Evolutionary conservation across 2,329 filamentous ascomycete genomes (phyloP).

Genomic region (Fusarium nisikadoi): DNA sequence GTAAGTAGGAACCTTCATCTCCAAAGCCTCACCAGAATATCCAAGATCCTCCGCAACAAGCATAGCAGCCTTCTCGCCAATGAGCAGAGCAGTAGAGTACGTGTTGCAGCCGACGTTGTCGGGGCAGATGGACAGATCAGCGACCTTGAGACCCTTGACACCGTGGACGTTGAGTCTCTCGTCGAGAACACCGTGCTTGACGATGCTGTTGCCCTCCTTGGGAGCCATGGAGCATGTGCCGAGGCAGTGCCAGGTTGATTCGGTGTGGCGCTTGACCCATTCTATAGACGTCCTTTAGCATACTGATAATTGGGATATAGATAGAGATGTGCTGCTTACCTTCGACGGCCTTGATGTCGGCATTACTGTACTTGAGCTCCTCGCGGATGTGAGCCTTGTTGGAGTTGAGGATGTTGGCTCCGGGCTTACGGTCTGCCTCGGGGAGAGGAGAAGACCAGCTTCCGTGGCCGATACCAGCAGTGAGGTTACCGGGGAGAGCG

Average conservation of each 20-base stretch:
- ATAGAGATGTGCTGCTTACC: constrained; percentile 42
- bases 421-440: constrained; percentile 62
- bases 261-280: constrained; percentile 76
- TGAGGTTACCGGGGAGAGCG: constrained; percentile 76
- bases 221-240: constrained; percentile 83
- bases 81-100: constrained; percentile 52
- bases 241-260: constrained; percentile 67
- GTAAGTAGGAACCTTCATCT: constrained; percentile 79
- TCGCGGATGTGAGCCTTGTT: constrained; percentile 69
- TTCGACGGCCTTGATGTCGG: constrained; percentile 73
- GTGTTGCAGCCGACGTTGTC: constrained; percentile 81
- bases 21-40: constrained; percentile 76
- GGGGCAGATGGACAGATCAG: constrained; percentile 79
- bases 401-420: constrained; percentile 65
- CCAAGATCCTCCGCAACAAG: constrained; percentile 78
- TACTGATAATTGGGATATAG: no score
- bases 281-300: constrained; percentile 46
- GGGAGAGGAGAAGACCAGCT: constrained; percentile 73
- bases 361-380: constrained; percentile 72
- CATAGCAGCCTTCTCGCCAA: constrained; percentile 57
- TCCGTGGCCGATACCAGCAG: constrained; percentile 77
- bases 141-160: constrained; percentile 80
- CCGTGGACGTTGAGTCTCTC: constrained; percentile 82
- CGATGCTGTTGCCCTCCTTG: constrained; percentile 79
- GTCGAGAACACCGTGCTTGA: constrained; percentile 82